Evolutionary conservation across 768 basidiomycete genomes (phyloP), one percentile per base, ranked within the genome.

Genomic region (Mycena crocata): DNA sequence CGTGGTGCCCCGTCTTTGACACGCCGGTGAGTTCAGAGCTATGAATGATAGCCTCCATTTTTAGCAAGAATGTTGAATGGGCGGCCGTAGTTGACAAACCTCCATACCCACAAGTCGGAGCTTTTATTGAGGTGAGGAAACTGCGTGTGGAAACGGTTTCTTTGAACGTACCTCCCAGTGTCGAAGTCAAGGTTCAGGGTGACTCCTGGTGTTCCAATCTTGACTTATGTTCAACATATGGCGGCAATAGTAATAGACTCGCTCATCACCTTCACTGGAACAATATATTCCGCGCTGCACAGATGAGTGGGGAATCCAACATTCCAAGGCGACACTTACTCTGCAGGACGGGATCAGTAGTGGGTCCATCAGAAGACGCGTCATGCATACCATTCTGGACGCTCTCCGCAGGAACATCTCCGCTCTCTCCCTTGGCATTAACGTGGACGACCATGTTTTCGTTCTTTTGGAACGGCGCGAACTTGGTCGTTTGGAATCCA

Each of bases 241-340:
- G 34, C 24, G 14, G 19, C 13, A 9, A 26, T 39, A 39, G 28
- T n/a, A 3, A 26, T n/a, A 51, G 6, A 45, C 2, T 9, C 2
- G 28, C 3, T 30, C 10, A 40, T 45, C 48, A 81, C 77, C 62
- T 73, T 78, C 37, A 82, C 81, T 6, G 76, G 74, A 23, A 82
- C 80, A 42, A 81, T 77, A 56, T 81, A 82, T 68, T 82, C 81
- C 37, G 75, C 71, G 64, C 80, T 80, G 57, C 57, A 42, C 40
- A 37, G 48, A 24, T 62, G 52, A 51, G 61, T 48, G 46, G 58
- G 55, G 13, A 34, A 8, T 55, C 52, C 52, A 24, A 59, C 17
- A 5, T 21, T 3, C 24, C 19, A 49, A 31, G 17, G 13, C 2
- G 21, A 15, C 6, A 61, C 65, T 57, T 40, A 68, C 66, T 71